Conservation (phyloP, 495 filamentous ascomycete species). For the Tuber umbilicatum region DNA sequence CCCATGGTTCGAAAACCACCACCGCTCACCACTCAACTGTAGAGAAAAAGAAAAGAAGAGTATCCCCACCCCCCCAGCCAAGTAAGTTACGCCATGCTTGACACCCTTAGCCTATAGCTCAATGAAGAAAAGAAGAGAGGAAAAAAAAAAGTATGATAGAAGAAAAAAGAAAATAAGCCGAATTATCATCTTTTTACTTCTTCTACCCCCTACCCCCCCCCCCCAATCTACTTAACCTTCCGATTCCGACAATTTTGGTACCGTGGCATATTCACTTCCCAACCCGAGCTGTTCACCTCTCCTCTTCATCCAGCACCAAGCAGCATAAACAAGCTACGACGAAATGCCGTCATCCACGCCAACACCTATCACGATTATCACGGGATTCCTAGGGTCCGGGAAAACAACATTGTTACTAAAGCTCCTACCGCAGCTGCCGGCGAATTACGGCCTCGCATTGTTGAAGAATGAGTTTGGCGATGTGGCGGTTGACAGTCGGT, state of each 20-base stretch:
- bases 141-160: background rate
- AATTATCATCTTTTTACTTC: background rate
- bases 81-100: background rate
- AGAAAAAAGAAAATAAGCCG: background rate
- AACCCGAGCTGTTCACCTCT: background rate
- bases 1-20: background rate
- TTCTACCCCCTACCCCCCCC: background rate
- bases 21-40: background rate
- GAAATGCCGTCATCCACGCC: constrained; percentile 49
- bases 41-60: background rate
- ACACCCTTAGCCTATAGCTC: background rate
- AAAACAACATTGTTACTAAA: constrained; percentile 76
- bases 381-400: constrained; percentile 88
- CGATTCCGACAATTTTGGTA: background rate
- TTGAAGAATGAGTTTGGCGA: constrained; percentile 98
- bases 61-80: background rate
- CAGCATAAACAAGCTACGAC: background rate
- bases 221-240: background rate
- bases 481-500: constrained; percentile 82
- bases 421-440: constrained; percentile 50
- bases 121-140: background rate
- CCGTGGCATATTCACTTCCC: background rate
- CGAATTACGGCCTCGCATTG: constrained; percentile 74
- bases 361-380: constrained; percentile 87
- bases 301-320: constrained; percentile 2